A percentile compares a stretch with the other conserved stretches of the same genome.
Conservation (phyloP, 306 rosid genomes). For the Dalbergia cochinchinensis region DNA sequence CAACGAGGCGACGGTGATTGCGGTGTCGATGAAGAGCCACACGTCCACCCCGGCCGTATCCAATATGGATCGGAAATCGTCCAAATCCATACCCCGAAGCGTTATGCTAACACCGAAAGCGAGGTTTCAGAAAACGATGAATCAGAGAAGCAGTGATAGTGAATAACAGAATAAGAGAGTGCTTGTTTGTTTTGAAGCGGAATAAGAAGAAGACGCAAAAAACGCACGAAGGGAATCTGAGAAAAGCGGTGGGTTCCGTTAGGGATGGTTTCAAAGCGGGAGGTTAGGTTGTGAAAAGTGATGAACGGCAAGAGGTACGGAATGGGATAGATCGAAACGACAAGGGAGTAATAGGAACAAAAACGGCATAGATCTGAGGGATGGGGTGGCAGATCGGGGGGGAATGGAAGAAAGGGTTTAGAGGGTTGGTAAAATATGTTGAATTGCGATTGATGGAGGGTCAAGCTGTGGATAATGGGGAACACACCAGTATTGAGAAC, state of each 20-base stretch:
- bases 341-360: slow-evolving; percentile 1
- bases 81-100: slow-evolving; percentile 70
- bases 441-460: slow-evolving; percentile 1
- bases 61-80: slow-evolving; percentile 81
- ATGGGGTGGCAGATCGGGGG: slow-evolving; percentile 12
- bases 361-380: slow-evolving; percentile 56
- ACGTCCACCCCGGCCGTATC: slow-evolving; percentile 86
- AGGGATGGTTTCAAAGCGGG: slow-evolving; percentile 8
- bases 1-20: slow-evolving; percentile 76
- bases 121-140: neutral
- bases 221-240: slow-evolving; percentile 24
- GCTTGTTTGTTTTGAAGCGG: neutral
- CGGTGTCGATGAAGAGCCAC: slow-evolving; percentile 85
- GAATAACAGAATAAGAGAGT: neutral
- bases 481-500: neutral
- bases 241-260: slow-evolving; percentile 21
- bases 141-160: neutral
- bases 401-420: slow-evolving; percentile 11
- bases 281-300: neutral
- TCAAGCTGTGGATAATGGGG: slow-evolving; percentile 26
- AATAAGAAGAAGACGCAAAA: slow-evolving; percentile 22
- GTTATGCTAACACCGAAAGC: neutral
- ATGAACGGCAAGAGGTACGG: slow-evolving; percentile 1
- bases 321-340: slow-evolving; percentile 41
- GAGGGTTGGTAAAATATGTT: neutral